Evolutionary conservation across 2,329 filamentous ascomycete species (phyloP).

Genomic region (Talaromyces sp.): DNA sequence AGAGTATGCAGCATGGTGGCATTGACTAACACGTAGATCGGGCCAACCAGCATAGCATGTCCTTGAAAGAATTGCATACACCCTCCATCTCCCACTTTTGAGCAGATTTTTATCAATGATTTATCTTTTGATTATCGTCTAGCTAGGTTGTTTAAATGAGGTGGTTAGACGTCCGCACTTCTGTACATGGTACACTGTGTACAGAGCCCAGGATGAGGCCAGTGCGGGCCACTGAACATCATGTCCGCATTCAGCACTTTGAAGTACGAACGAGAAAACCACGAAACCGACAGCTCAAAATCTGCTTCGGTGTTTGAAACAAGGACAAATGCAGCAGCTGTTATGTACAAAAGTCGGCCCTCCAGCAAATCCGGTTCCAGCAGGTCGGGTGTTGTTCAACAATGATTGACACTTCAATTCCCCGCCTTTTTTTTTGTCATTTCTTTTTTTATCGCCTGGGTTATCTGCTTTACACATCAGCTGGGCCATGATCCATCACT

Average conservation of each 20-base stretch:
- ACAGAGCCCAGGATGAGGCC: neutral
- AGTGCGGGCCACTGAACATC: neutral
- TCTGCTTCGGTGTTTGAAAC: neutral
- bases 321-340: neutral
- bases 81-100: neutral
- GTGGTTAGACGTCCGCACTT: neutral
- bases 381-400: neutral
- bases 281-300: conserved; percentile 1
- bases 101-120: neutral
- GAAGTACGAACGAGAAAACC: neutral
- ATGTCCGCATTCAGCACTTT: conserved; percentile 3
- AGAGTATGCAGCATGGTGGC: neutral
- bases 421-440: neutral
- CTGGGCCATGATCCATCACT: neutral
- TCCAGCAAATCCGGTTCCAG: neutral
- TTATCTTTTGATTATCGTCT: neutral
- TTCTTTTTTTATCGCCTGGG: neutral
- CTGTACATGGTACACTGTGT: no score
- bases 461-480: neutral
- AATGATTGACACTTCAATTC: neutral
- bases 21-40: neutral
- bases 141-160: neutral
- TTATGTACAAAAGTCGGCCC: neutral
- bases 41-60: neutral
- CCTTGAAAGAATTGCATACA: neutral